Percentiles rank a stretch among this genome's conserved stretches.
These are phyloP conservation scores for Alliaria petiolata DNA, from an alignment of 345 rosid species.

Conservation along the genomic window DNA sequence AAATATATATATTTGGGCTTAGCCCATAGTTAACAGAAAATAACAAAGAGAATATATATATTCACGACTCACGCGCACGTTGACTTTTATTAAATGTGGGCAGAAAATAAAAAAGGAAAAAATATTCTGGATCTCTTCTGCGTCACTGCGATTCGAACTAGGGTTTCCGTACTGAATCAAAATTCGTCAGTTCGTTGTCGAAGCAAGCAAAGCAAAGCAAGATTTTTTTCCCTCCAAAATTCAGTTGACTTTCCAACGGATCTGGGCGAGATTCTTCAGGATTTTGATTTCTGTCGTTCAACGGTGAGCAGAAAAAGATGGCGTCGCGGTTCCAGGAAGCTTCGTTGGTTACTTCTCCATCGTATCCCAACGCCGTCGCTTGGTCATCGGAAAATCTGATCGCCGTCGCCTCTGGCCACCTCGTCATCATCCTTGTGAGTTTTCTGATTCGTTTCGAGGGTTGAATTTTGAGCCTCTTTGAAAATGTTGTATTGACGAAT, in stretches of 20 bases:
- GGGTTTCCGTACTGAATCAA: slow-evolving; percentile 40
- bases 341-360: slow-evolving; percentile 68
- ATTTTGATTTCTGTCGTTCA: background rate
- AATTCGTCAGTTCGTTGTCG: background rate
- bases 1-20: too few relatives aligned
- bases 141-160: slow-evolving; percentile 55
- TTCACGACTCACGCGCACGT: background rate
- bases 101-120: background rate
- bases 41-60: too few relatives aligned
- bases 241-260: slow-evolving; percentile 2
- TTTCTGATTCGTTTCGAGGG: background rate
- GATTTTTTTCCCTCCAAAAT: slow-evolving; percentile 49
- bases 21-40: too few relatives aligned
- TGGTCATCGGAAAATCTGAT: slow-evolving; percentile 96
- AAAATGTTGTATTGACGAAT: background rate
- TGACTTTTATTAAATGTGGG: background rate
- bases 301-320: slow-evolving; percentile 35
- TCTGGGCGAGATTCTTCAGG: background rate
- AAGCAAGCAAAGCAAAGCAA: background rate
- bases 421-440: slow-evolving; percentile 76
- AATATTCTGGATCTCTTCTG: background rate
- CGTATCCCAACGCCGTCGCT: slow-evolving; percentile 69
- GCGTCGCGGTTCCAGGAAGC: slow-evolving; percentile 83
- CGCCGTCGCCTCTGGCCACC: slow-evolving; percentile 81
- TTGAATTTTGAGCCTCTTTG: background rate